Evolutionary conservation across 768 basidiomycete genomes (phyloP).

Genomic region (Trametes meyenii): DNA sequence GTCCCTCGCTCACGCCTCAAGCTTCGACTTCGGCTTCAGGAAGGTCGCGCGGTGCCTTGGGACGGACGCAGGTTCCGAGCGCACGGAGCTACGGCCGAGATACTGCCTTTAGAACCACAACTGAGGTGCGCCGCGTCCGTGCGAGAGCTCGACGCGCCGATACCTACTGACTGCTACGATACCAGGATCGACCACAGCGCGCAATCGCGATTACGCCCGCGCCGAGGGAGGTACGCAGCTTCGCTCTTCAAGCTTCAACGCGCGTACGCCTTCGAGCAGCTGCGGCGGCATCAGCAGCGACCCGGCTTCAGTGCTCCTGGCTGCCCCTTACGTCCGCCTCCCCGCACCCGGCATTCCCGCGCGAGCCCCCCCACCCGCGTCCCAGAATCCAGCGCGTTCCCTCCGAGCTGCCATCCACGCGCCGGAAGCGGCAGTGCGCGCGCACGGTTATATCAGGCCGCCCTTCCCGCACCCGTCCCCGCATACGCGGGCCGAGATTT

Average conservation of each 20-base stretch:
- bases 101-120: background rate
- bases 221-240: too few species aligned
- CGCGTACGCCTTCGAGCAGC: background rate
- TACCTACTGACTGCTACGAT: too few species aligned
- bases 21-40: too few species aligned
- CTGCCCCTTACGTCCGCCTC: constrained; percentile 33
- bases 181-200: too few species aligned
- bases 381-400: background rate
- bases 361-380: background rate
- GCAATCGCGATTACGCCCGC: too few species aligned
- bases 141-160: too few species aligned
- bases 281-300: too few species aligned
- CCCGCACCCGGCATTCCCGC: constrained; percentile 5
- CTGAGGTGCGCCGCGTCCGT: background rate
- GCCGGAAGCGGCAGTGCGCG: background rate
- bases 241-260: too few species aligned
- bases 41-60: too few species aligned
- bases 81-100: constrained; percentile 7
- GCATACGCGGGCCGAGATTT: background rate
- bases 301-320: constrained; percentile 20
- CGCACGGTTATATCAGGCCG: constrained; percentile 1
- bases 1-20: too few species aligned
- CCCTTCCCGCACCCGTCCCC: background rate
- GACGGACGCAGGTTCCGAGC: too few species aligned
- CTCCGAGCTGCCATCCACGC: constrained; percentile 5